Base-by-base conservation (phyloP, 345 rosid species). In the Raphanus sativus region DNA sequence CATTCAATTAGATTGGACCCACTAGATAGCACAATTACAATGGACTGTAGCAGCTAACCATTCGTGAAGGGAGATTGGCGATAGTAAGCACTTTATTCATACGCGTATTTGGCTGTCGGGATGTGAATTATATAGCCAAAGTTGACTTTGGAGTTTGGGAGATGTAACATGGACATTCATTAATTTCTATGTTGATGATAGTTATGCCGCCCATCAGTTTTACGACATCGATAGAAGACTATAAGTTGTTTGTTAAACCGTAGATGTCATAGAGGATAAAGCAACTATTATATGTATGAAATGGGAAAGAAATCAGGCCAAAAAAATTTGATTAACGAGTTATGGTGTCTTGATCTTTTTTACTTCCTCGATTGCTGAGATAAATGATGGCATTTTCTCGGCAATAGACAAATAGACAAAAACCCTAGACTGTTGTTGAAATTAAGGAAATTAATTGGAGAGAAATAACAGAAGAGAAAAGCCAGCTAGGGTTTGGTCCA, bases 81-180 rank as follows among this genome's bases (percentile, higher is more conserved):
- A 55, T 54, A 77, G 62, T 58, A 40, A 16, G 70, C 32, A 45
- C 29, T 33, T 11, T 50, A 33, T 33, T 15, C 69, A 33, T 56
- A 77, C 70, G 81, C 81, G 76, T 71, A 71, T 70, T 45, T 69
- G 75, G 45, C 28, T 77, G 71, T 77, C 75, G 75, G 80, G 70
- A 70, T 6, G 54, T 58, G 52, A 50, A 45, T 45, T 16, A 56
- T 13, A 65, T 63, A 65, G 76, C 71, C 81, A 77, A 65, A 77
- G 81, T 29, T 77, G 76, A 77, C 81, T 65, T 77, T 56, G 62
- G 40, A 65, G 71, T 71, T 71, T 56, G 62, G 76, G 72, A 65
- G 76, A 40, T 64, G 36, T 62, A 77, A 70, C 75, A 77, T 77
- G 75, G 81, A 56, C 54, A 60, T 65, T 42, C 62, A 71, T 61